Percentiles rank a stretch among this genome's conserved stretches.
phyloP scores from a whole-genome alignment of 805 yeast species.

The Monosporozyma unispora region DNA sequence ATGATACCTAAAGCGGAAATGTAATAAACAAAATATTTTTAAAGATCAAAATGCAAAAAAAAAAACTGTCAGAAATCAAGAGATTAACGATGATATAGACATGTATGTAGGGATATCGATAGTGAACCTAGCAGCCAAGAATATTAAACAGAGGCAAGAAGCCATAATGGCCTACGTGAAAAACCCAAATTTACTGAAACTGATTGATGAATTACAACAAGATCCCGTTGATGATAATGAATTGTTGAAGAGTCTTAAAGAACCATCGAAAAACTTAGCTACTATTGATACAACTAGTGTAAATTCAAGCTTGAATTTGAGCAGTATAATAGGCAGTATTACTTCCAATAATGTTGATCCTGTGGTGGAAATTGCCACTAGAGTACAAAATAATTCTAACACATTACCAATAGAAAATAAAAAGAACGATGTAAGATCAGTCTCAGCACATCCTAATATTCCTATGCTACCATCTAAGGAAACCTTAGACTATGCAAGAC shows the following conservation, averaged over 20 bases:
- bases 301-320: not conserved
- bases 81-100: not conserved
- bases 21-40: not conserved
- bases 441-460: not conserved
- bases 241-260: not conserved
- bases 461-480: slow-evolving; percentile 2
- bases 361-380: not conserved
- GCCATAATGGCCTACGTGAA: not conserved
- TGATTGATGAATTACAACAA: not conserved
- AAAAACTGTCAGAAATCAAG: not conserved
- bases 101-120: no score
- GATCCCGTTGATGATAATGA: not conserved
- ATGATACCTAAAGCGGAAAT: not conserved
- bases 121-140: no score
- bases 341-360: not conserved
- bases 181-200: not conserved
- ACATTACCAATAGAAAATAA: not conserved
- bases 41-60: not conserved
- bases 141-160: no score
- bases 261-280: not conserved
- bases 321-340: not conserved
- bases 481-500: slow-evolving; percentile 1
- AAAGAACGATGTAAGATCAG: not conserved
- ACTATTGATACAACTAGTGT: not conserved
- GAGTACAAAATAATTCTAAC: not conserved